Percentiles rank a stretch among this genome's conserved stretches.
Evolutionary conservation across 805 yeast species (phyloP).

Genomic region (Suhomyces xylopsoci): DNA sequence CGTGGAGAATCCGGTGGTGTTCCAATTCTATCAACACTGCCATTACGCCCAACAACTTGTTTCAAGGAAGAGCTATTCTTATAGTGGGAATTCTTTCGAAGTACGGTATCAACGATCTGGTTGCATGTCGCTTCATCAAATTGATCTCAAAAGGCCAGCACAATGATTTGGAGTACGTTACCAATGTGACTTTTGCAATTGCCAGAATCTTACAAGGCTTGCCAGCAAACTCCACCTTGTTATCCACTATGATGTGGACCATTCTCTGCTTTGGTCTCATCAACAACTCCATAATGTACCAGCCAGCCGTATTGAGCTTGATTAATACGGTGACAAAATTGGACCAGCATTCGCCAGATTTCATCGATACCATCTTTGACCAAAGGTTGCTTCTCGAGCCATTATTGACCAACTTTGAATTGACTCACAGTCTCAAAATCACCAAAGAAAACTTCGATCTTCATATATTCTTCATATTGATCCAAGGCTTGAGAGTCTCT

Average conservation of each 20-base stretch:
- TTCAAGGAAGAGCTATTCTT: conserved; percentile 66
- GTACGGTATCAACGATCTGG: conserved; percentile 57
- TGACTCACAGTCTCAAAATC: conserved; percentile 34
- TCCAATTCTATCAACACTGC: conserved; percentile 63
- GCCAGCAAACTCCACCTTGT: conserved; percentile 41
- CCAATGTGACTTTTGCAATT: conserved; percentile 43
- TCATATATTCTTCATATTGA: conserved; percentile 44
- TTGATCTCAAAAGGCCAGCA: conserved; percentile 21
- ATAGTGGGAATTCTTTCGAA: conserved; percentile 68
- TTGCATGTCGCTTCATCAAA: conserved; percentile 32
- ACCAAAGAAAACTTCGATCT: conserved; percentile 49
- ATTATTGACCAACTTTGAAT: conserved; percentile 43
- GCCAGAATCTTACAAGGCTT: conserved; percentile 50
- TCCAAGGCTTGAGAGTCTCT: conserved; percentile 59
- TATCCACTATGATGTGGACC: conserved; percentile 52
- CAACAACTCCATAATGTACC: conserved; percentile 29
- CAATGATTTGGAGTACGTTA: conserved; percentile 26
- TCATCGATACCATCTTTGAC: conserved; percentile 25
- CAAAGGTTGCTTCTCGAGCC: conserved; percentile 39
- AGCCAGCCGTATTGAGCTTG: conserved; percentile 30
- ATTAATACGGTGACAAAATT: conserved; percentile 23
- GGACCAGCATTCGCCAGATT: conserved; percentile 17
- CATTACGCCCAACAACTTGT: conserved; percentile 50
- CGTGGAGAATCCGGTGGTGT: conserved; percentile 67
- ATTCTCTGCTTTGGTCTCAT: conserved; percentile 28